Conservation (phyloP, 768 basidiomycete species). For the Dioszegia hungarica region DNA sequence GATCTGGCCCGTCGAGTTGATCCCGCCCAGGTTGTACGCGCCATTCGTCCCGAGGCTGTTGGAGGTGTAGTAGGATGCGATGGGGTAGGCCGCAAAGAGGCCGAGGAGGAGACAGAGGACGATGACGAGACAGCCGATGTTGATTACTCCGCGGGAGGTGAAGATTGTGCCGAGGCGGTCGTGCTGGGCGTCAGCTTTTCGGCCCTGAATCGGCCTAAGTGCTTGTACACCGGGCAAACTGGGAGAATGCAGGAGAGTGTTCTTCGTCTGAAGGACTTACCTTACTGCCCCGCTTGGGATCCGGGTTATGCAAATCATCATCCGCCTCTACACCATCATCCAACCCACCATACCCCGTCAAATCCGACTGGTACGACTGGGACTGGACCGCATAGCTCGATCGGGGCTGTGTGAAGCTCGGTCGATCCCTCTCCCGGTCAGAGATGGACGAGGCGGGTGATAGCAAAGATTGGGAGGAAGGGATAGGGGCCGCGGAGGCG, state of each 20-base stretch:
- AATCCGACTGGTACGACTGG: background rate
- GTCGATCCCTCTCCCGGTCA: slow-evolving; percentile 8
- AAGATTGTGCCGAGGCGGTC: slow-evolving; percentile 60
- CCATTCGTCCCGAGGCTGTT: slow-evolving; percentile 35
- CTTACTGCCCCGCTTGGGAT: slow-evolving; percentile 59
- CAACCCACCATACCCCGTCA: slow-evolving; percentile 11
- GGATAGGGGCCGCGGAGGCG: slow-evolving; percentile 22
- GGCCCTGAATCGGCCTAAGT: background rate
- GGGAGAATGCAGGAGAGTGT: too few species aligned
- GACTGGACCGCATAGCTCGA: slow-evolving; percentile 13
- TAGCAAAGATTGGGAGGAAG: slow-evolving; percentile 16
- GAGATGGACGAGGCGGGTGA: slow-evolving; percentile 13
- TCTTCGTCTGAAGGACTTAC: too few species aligned
- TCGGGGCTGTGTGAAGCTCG: slow-evolving; percentile 7
- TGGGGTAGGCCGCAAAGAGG: slow-evolving; percentile 84
- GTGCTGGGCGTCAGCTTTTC: slow-evolving; percentile 14
- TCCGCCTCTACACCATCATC: slow-evolving; percentile 63
- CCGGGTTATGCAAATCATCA: slow-evolving; percentile 80
- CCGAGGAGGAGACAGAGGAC: slow-evolving; percentile 65
- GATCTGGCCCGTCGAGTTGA: slow-evolving; percentile 82
- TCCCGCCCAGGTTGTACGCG: slow-evolving; percentile 83
- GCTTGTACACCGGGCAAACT: too few species aligned
- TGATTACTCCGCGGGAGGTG: slow-evolving; percentile 76
- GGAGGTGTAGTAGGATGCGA: slow-evolving; percentile 58
- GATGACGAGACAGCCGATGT: slow-evolving; percentile 66